Evolutionary conservation across 2,329 filamentous ascomycete genomes (phyloP).

Genomic region (Verticillium nonalfalfae): DNA sequence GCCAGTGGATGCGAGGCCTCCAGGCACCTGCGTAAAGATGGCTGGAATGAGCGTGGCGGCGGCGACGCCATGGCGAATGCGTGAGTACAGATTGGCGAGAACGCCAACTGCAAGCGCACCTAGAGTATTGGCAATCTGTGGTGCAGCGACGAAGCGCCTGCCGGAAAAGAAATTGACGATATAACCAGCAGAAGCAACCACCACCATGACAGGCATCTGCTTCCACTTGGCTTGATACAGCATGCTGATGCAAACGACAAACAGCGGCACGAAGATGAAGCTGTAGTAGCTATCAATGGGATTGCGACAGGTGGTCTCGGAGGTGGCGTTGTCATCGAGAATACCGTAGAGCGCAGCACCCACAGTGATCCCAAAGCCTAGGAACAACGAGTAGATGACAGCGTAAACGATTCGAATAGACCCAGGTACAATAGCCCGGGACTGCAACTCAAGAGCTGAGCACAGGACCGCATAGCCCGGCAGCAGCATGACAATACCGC

Average conservation of each 20-base stretch:
- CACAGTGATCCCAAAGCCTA: constrained; percentile 67
- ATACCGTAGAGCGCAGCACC: constrained; percentile 58
- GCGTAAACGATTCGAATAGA: constrained; percentile 71
- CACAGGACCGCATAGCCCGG: constrained; percentile 52
- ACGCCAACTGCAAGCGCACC: constrained; percentile 72
- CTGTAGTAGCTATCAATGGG: constrained; percentile 37
- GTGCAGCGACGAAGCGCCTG: constrained; percentile 58
- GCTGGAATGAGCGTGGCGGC: constrained; percentile 39
- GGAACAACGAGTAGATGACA: constrained; percentile 66
- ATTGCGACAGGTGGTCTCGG: constrained; percentile 31
- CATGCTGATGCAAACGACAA: constrained; percentile 66
- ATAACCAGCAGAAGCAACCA: constrained; percentile 69
- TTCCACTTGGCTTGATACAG: constrained; percentile 80
- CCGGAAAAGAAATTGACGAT: constrained; percentile 69
- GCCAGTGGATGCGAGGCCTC: constrained; percentile 38
- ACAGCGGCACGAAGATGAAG: constrained; percentile 69
- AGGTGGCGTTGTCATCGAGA: constrained; percentile 47
- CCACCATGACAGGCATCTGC: constrained; percentile 70
- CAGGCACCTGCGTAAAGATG: constrained; percentile 42
- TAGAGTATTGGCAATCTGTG: constrained; percentile 70
- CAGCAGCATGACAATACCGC: constrained; percentile 59
- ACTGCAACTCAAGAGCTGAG: constrained; percentile 58
- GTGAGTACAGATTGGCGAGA: constrained; percentile 71
- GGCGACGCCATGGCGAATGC: constrained; percentile 44
- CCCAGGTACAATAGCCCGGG: constrained; percentile 61